Conservation (phyloP, 345 rosid species). For the Tarenaya hassleriana region DNA sequence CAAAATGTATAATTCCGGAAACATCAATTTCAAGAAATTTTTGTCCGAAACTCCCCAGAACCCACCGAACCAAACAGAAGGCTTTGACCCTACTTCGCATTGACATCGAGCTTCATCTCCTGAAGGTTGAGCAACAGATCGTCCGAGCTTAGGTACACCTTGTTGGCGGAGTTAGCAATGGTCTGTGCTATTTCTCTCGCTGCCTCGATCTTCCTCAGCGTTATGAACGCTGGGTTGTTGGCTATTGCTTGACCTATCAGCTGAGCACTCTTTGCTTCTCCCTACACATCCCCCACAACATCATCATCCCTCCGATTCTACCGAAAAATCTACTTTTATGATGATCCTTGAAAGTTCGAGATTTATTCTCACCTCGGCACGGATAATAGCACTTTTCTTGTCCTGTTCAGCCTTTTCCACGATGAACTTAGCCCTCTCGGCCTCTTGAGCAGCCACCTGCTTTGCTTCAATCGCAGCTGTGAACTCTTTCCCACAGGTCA, state of each 20-base stretch:
- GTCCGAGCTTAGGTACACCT: slow-evolving; percentile 53
- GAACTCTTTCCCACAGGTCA: slow-evolving; percentile 82
- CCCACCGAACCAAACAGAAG: too few relatives aligned
- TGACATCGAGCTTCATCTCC: slow-evolving; percentile 21
- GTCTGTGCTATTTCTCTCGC: slow-evolving; percentile 78
- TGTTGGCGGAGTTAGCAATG: slow-evolving; percentile 52
- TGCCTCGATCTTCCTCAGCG: slow-evolving; percentile 80
- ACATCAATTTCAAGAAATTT: too few relatives aligned
- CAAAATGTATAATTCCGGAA: too few relatives aligned
- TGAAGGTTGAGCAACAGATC: slow-evolving; percentile 58
- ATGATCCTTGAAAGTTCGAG: too few relatives aligned
- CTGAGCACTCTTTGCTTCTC: slow-evolving; percentile 80
- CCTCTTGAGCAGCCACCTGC: slow-evolving; percentile 88
- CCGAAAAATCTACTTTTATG: too few relatives aligned
- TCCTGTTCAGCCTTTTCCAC: slow-evolving; percentile 92
- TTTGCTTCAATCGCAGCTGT: slow-evolving; percentile 87
- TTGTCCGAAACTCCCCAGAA: too few relatives aligned
- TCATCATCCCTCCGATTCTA: slow-evolving; percentile 2
- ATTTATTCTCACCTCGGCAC: slow-evolving; percentile 57
- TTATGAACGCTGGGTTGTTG: slow-evolving; percentile 70
- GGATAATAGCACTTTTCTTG: slow-evolving; percentile 78
- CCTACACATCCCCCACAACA: slow-evolving; percentile 34
- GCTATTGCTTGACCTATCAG: slow-evolving; percentile 85
- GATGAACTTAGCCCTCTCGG: slow-evolving; percentile 79
- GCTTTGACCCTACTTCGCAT: slow-evolving; percentile 26